Percentiles rank a stretch among this genome's conserved stretches.
Conservation (phyloP, 2,329 filamentous ascomycete genomes). For the Pestalotiopsis sp. region DNA sequence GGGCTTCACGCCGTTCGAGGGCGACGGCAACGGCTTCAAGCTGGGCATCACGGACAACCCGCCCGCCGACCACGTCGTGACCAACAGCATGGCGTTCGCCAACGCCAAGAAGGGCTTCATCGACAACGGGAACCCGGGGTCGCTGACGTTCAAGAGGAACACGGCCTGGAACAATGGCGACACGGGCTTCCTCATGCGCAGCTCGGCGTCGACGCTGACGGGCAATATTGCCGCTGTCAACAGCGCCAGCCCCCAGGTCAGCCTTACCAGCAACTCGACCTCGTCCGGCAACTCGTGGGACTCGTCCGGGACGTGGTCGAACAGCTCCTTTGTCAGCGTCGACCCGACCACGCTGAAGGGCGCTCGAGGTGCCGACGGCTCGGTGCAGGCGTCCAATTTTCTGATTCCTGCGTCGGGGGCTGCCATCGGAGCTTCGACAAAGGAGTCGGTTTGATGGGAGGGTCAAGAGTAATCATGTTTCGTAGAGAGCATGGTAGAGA, state of each 20-base stretch:
- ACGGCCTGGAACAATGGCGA: conserved; percentile 50
- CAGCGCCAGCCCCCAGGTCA: conserved; percentile 20
- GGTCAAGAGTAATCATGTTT: background rate
- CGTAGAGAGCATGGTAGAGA: background rate
- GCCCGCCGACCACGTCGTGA: conserved; percentile 44
- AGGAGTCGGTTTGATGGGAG: background rate
- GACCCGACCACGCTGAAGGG: conserved; percentile 37
- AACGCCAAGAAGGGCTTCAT: conserved; percentile 49
- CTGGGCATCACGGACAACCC: conserved; percentile 42
- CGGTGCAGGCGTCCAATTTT: conserved; percentile 42
- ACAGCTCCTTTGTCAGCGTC: conserved; percentile 41
- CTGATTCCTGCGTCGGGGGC: conserved; percentile 39
- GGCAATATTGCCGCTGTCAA: conserved; percentile 44
- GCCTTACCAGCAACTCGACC: conserved; percentile 24
- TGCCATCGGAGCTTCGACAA: conserved; percentile 40
- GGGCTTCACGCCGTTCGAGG: conserved; percentile 44
- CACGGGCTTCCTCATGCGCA: conserved; percentile 40
- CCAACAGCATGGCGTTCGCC: conserved; percentile 45
- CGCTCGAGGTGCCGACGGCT: conserved; percentile 36
- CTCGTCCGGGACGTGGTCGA: conserved; percentile 38
- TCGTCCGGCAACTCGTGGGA: conserved; percentile 45
- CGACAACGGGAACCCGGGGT: conserved; percentile 47
- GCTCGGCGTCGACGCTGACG: conserved; percentile 35
- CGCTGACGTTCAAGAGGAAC: conserved; percentile 42
- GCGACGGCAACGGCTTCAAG: conserved; percentile 51